phyloP scores from a whole-genome alignment of 805 yeast genomes.

The Dipodascus geniculatus region DNA sequence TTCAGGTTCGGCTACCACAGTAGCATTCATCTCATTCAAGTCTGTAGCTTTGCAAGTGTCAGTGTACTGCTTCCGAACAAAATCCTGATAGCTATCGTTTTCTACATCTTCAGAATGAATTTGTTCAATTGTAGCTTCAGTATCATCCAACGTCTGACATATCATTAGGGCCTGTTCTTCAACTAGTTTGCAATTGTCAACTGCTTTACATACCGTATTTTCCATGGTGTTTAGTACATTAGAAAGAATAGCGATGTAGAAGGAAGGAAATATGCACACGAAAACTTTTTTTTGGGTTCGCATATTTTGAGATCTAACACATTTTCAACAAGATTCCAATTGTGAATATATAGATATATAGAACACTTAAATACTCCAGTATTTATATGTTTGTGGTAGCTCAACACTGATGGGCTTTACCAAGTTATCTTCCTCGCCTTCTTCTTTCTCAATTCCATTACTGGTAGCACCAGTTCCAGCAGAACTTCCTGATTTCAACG shows the following conservation, averaged over 20 bases:
- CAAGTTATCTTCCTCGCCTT: slow-evolving; percentile 18
- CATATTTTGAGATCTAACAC: too few relatives aligned
- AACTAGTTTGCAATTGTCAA: background rate
- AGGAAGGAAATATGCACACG: background rate
- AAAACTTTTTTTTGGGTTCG: background rate
- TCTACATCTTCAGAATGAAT: slow-evolving; percentile 12
- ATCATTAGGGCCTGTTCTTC: background rate
- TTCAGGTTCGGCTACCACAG: background rate
- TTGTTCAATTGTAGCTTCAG: background rate
- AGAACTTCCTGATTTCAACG: slow-evolving; percentile 4
- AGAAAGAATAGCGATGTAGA: background rate
- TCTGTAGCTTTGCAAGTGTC: background rate
- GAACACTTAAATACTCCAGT: slow-evolving; percentile 45
- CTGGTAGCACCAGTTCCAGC: slow-evolving; percentile 10
- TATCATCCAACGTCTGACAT: slow-evolving; percentile 4
- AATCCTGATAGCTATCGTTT: background rate
- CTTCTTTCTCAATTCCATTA: slow-evolving; percentile 19
- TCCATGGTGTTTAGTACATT: background rate
- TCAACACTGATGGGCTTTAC: slow-evolving; percentile 42
- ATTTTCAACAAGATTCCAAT: too few relatives aligned
- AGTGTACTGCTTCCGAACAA: background rate
- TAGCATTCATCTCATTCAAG: background rate
- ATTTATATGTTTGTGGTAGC: slow-evolving; percentile 50
- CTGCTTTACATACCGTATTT: background rate
- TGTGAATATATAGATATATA: background rate